phyloP scores from a whole-genome alignment of 2,329 filamentous ascomycete genomes.

The Colletotrichum musae region DNA sequence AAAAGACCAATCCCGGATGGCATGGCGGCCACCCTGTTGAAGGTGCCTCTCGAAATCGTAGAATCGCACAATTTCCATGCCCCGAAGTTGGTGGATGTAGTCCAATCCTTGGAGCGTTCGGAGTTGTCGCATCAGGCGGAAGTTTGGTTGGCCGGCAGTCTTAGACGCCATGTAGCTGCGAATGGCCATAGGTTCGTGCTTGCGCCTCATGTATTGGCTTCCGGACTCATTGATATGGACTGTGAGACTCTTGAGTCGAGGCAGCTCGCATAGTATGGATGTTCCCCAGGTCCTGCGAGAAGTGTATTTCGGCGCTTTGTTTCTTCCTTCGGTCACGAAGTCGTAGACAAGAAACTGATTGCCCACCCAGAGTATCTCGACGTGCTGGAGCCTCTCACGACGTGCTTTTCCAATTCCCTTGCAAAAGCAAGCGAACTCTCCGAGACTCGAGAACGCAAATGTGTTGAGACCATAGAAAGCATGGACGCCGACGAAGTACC shows the following conservation, averaged over 20 bases:
- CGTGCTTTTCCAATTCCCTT: conserved; percentile 56
- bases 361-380: conserved; percentile 61
- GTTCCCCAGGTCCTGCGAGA: conserved; percentile 57
- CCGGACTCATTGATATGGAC: conserved; percentile 58
- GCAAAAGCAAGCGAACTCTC: conserved; percentile 65
- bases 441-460: conserved; percentile 67
- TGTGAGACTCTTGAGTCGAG: conserved; percentile 56
- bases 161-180: conserved; percentile 45
- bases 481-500: conserved; percentile 57
- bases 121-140: conserved; percentile 53
- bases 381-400: conserved; percentile 58
- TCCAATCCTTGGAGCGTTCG: conserved; percentile 61
- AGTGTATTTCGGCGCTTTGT: conserved; percentile 44
- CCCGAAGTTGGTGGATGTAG: conserved; percentile 60
- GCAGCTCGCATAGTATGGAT: conserved; percentile 52
- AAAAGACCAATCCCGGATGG: conserved; percentile 52
- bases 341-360: conserved; percentile 49
- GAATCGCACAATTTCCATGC: conserved; percentile 57
- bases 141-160: conserved; percentile 58
- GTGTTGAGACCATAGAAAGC: conserved; percentile 65
- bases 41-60: conserved; percentile 53
- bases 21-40: conserved; percentile 13
- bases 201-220: conserved; percentile 50
- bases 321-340: conserved; percentile 4
- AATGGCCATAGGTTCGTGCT: conserved; percentile 50